A percentile compares a stretch with the other conserved stretches of the same genome.
phyloP scores from a whole-genome alignment of 1,284 basidiomycete genomes.

The Malassezia sp. region DNA sequence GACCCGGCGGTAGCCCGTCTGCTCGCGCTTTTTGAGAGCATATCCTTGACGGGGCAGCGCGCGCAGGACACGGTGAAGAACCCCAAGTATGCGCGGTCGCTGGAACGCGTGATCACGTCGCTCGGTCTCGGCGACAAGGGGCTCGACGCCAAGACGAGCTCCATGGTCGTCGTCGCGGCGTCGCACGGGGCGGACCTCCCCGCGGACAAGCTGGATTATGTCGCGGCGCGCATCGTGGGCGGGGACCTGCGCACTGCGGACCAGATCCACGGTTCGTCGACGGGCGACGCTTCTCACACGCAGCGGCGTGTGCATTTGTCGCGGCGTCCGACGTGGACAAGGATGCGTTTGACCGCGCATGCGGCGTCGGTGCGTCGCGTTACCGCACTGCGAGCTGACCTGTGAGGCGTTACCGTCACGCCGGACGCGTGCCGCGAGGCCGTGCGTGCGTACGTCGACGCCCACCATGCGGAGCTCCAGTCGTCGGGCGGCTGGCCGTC shows the following conservation, averaged over 20 bases:
- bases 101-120: slow-evolving; percentile 60
- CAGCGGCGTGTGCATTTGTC: slow-evolving; percentile 61
- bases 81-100: slow-evolving; percentile 47
- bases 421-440: slow-evolving; percentile 58
- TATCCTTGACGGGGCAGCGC: slow-evolving; percentile 67
- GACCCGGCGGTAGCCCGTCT: slow-evolving; percentile 51
- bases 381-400: too few relatives aligned
- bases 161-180: slow-evolving; percentile 58
- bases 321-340: slow-evolving; percentile 55
- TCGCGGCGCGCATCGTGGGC: slow-evolving; percentile 60
- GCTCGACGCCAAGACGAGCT: slow-evolving; percentile 70
- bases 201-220: slow-evolving; percentile 57
- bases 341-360: slow-evolving; percentile 64
- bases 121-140: slow-evolving; percentile 31
- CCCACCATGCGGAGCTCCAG: slow-evolving; percentile 35
- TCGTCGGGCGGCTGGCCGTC: slow-evolving; percentile 48
- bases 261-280: slow-evolving; percentile 72
- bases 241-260: slow-evolving; percentile 68
- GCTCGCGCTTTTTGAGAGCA: slow-evolving; percentile 62
- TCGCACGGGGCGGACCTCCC: slow-evolving; percentile 56
- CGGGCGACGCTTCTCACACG: too few relatives aligned
- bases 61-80: slow-evolving; percentile 56
- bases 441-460: slow-evolving; percentile 56
- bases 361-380: too few relatives aligned
- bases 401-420: slow-evolving; percentile 69